Percentiles rank a stretch among this genome's conserved stretches.
Evolutionary conservation across 2,329 filamentous ascomycete genomes (phyloP).

Genomic region (Nemania bipapillata): DNA sequence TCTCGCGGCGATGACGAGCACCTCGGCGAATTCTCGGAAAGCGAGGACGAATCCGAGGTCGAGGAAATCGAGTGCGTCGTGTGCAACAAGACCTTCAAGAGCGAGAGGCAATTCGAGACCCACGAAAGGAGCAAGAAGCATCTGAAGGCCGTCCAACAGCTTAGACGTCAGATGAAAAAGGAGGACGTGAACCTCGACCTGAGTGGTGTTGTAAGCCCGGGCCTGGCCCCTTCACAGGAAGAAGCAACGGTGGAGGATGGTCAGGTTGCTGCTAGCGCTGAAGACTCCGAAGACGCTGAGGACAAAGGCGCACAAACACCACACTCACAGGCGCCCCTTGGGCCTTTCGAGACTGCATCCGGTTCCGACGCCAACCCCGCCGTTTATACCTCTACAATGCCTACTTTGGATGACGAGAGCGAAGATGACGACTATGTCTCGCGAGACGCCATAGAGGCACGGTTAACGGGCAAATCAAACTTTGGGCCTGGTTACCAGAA

Average conservation of each 20-base stretch:
- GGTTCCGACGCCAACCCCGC: conserved; percentile 25
- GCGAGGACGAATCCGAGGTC: conserved; percentile 65
- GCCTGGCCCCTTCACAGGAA: conserved; percentile 14
- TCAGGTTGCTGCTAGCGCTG: conserved; percentile 12
- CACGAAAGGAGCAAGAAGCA: conserved; percentile 99
- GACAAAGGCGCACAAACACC: conserved; percentile 16
- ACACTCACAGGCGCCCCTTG: conserved; percentile 16
- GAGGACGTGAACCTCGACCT: conserved; percentile 74
- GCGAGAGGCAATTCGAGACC: conserved; percentile 87
- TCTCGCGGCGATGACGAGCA: conserved; percentile 63
- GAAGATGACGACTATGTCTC: conserved; percentile 61
- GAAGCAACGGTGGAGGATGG: conserved; percentile 19
- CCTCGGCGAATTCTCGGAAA: conserved; percentile 68
- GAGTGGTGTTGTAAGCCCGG: conserved; percentile 41
- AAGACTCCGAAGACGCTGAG: conserved; percentile 11
- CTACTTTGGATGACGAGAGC: conserved; percentile 38
- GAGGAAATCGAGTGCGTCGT: conserved; percentile 78
- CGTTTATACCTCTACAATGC: conserved; percentile 19
- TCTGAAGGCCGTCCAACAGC: conserved; percentile 81
- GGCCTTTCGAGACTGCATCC: conserved; percentile 20
- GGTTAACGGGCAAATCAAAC: conserved; percentile 47
- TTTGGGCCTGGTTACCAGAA: conserved; percentile 33
- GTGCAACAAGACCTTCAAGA: conserved; percentile 86
- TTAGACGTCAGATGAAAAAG: conserved; percentile 83
- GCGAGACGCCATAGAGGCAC: conserved; percentile 57